Percentiles rank a stretch among this genome's conserved stretches.
phyloP scores from a whole-genome alignment of 2,329 filamentous ascomycete genomes.

The Cladosporium sp. region DNA sequence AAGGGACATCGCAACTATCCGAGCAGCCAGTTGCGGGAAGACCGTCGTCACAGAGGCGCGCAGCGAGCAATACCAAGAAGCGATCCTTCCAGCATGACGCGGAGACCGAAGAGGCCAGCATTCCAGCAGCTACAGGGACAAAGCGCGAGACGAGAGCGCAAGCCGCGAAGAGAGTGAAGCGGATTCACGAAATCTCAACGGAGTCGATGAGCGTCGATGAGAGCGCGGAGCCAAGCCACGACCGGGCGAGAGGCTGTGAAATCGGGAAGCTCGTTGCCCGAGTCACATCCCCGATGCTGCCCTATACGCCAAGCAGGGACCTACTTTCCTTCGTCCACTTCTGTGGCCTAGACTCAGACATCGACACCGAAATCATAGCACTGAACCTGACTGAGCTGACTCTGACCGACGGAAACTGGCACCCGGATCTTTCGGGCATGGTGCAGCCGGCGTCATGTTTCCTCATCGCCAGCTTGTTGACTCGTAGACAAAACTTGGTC shows the following conservation, averaged over 20 bases:
- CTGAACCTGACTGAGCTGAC: conserved; percentile 13
- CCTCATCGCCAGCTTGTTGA: conserved; percentile 10
- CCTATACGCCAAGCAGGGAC: background rate
- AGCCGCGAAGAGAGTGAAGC: background rate
- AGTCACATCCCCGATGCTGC: background rate
- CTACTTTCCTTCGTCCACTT: conserved; percentile 8
- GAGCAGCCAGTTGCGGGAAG: background rate
- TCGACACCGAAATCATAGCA: conserved; percentile 12
- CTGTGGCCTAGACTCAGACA: background rate
- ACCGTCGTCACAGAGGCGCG: background rate
- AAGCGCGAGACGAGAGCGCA: conserved; percentile 5
- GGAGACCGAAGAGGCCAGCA: background rate
- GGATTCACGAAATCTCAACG: background rate
- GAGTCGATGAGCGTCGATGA: background rate
- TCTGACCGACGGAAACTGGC: background rate
- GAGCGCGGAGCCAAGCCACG: background rate
- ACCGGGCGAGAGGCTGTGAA: background rate
- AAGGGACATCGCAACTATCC: background rate
- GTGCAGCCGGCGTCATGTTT: conserved; percentile 12
- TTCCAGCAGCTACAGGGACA: background rate
- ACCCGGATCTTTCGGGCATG: background rate
- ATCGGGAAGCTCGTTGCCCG: background rate
- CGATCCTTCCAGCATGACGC: background rate
- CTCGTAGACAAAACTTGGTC: conserved; percentile 10
- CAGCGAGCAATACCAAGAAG: background rate